Evolutionary conservation across 2,329 filamentous ascomycete species (phyloP).

Genomic region (Botrytis hyacinthi): DNA sequence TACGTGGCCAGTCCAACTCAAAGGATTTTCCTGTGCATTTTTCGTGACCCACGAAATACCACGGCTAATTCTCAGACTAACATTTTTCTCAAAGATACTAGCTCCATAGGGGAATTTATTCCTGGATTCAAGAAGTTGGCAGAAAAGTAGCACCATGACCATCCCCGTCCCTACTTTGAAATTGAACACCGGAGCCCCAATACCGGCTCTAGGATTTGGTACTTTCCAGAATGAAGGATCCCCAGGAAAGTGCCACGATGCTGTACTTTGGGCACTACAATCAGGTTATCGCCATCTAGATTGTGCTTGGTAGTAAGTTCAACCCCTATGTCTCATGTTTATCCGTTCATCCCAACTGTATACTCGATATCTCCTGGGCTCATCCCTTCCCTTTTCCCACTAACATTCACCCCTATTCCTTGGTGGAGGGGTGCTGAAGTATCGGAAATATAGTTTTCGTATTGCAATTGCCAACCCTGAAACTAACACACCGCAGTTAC

Average conservation of each 20-base stretch:
- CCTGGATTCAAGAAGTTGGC: neutral
- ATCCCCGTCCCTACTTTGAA: constrained; percentile 21
- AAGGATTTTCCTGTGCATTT: neutral
- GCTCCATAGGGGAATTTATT: constrained; percentile 3
- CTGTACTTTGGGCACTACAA: constrained; percentile 59
- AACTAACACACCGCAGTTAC: constrained; percentile 46
- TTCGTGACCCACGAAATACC: neutral
- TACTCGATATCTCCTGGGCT: constrained; percentile 36
- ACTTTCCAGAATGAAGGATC: constrained; percentile 33
- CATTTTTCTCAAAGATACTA: neutral
- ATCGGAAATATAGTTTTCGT: constrained; percentile 1
- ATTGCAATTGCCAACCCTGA: neutral
- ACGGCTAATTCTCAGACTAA: neutral
- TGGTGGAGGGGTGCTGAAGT: neutral
- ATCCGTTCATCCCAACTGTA: neutral
- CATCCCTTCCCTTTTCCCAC: neutral
- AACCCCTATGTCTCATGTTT: constrained; percentile 11
- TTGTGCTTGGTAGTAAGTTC: constrained; percentile 60
- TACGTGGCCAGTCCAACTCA: neutral
- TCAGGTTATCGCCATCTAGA: constrained; percentile 67
- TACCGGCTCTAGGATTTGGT: constrained; percentile 47
- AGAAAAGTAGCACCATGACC: neutral
- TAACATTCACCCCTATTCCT: neutral
- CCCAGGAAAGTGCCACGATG: constrained; percentile 46
- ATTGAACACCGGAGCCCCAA: constrained; percentile 40